These are phyloP conservation scores for Camellia oleifera DNA, from an alignment of 179 eudicot genomes.

Conservation along the genomic window DNA sequence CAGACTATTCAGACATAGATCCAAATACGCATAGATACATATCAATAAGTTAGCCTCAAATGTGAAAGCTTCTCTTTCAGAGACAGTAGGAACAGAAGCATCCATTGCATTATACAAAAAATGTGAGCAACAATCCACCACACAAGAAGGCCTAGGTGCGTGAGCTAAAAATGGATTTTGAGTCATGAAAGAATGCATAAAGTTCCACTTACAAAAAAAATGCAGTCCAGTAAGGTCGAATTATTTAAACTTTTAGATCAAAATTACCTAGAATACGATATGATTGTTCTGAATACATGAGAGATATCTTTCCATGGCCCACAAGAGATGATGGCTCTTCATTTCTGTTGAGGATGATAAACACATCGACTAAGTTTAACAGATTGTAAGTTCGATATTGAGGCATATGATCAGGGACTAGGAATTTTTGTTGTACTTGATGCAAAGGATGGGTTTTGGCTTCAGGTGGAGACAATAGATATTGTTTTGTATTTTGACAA, in stretches of 20 bases:
- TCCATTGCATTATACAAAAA: background rate
- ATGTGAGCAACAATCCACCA: background rate
- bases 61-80: background rate
- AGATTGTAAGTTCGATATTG: background rate
- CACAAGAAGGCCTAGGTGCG: background rate
- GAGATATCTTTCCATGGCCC: background rate
- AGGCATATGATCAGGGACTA: background rate
- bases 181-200: background rate
- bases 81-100: background rate
- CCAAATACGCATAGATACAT: background rate
- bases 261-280: background rate
- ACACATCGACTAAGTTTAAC: background rate
- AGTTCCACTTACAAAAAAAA: background rate
- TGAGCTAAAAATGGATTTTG: background rate
- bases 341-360: constrained; percentile 1
- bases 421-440: no score
- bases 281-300: background rate
- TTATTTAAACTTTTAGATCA: background rate
- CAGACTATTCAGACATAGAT: background rate
- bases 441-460: no score
- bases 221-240: background rate
- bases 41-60: background rate
- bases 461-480: no score
- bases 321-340: constrained; percentile 3
- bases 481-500: no score